These are phyloP conservation scores for Podaxis pistillaris DNA, from an alignment of 768 basidiomycete species.

Conservation along the genomic window DNA sequence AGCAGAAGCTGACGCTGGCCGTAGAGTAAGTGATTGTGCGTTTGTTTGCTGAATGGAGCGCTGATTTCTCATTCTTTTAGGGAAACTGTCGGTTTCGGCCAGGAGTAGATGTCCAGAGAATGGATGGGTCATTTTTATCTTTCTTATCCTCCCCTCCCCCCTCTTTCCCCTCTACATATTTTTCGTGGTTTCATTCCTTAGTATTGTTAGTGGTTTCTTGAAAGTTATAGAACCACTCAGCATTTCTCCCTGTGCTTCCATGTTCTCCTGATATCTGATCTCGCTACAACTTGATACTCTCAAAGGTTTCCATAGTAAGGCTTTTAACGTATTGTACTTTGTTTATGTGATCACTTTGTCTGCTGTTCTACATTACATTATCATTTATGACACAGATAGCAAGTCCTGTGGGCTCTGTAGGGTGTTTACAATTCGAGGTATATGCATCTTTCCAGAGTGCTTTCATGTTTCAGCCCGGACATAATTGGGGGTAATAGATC, in stretches of 20 bases:
- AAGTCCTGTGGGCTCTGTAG: too few relatives aligned
- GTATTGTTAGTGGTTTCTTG: not conserved
- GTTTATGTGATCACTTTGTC: not conserved
- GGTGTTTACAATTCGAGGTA: too few relatives aligned
- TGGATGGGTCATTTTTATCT: not conserved
- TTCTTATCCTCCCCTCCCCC: slow-evolving; percentile 11
- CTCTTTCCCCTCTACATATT: not conserved
- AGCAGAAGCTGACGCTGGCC: slow-evolving; percentile 92
- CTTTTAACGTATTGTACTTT: not conserved
- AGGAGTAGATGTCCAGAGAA: slow-evolving; percentile 55
- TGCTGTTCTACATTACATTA: not conserved
- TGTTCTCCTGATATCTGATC: not conserved
- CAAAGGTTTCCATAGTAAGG: not conserved
- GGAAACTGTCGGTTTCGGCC: slow-evolving; percentile 93
- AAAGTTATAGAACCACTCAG: not conserved
- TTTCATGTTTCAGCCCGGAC: too few relatives aligned
- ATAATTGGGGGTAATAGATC: too few relatives aligned
- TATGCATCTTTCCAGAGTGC: too few relatives aligned
- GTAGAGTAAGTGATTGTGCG: slow-evolving; percentile 69
- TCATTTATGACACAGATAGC: not conserved
- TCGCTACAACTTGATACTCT: not conserved
- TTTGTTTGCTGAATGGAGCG: slow-evolving; percentile 12
- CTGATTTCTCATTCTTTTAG: slow-evolving; percentile 34
- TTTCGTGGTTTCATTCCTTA: not conserved
- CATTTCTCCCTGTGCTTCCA: not conserved